Evolutionary conservation across 1,284 basidiomycete species (phyloP).

Genomic region (Trametes versicolor): DNA sequence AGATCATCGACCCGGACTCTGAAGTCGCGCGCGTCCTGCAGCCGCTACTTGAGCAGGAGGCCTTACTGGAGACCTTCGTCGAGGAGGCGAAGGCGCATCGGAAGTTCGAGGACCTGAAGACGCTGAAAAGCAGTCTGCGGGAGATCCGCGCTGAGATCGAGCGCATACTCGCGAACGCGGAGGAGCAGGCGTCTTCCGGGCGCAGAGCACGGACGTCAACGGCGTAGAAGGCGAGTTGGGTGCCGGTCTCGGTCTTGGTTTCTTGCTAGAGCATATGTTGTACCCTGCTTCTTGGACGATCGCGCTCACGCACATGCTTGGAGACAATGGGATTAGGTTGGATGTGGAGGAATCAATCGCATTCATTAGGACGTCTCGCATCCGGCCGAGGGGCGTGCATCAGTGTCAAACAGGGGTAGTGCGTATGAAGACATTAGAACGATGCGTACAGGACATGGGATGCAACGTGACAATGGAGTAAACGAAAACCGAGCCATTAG

Average conservation of each 20-base stretch:
- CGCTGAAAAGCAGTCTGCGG: constrained; percentile 74
- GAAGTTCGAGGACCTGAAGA: constrained; percentile 91
- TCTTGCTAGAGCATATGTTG: constrained; percentile 16
- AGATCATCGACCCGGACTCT: constrained; percentile 68
- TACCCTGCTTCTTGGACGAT: constrained; percentile 18
- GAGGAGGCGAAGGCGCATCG: constrained; percentile 85
- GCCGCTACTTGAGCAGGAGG: constrained; percentile 91
- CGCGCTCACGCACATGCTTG: constrained; percentile 6
- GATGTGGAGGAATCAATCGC: constrained; percentile 7
- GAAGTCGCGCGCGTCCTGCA: constrained; percentile 79
- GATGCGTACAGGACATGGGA: constrained; percentile 21
- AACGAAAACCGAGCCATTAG: constrained; percentile 29
- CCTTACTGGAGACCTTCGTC: constrained; percentile 83
- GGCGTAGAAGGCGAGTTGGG: constrained; percentile 1
- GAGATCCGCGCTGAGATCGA: constrained; percentile 88
- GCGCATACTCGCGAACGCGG: constrained; percentile 61
- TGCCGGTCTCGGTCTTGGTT: not conserved
- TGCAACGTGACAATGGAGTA: constrained; percentile 15
- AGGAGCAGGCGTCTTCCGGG: constrained; percentile 35
- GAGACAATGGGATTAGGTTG: too few species aligned
- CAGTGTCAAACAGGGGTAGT: not conserved
- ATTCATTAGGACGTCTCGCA: not conserved
- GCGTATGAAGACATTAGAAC: constrained; percentile 23
- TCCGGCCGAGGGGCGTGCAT: not conserved
- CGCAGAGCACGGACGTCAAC: constrained; percentile 14